A percentile compares a stretch with the other conserved stretches of the same genome.
Evolutionary conservation across 228 moss, liverwort and hornwort species (phyloP).

Genomic region (Sphagnum magellanicum): DNA sequence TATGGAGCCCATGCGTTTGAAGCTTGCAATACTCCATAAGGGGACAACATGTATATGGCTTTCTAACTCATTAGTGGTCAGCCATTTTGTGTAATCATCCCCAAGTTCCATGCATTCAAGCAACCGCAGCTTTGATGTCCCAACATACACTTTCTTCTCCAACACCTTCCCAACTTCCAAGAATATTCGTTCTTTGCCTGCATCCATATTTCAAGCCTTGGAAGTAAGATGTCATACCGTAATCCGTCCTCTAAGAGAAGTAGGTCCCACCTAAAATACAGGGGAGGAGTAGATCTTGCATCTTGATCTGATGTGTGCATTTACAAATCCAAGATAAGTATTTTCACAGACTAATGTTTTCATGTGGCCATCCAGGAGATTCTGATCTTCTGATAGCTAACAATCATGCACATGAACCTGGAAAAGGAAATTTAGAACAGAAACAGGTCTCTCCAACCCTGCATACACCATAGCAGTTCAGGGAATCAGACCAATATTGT

Average conservation of each 20-base stretch:
- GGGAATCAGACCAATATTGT: conserved; percentile 64
- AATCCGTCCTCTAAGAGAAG: too few species aligned
- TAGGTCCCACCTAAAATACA: too few species aligned
- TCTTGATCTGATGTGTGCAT: too few species aligned
- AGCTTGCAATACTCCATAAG: conserved; percentile 93
- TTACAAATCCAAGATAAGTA: too few species aligned
- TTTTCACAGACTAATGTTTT: too few species aligned
- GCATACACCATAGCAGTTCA: not conserved
- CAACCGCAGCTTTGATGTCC: conserved; percentile 69
- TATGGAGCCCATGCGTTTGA: conserved; percentile 93
- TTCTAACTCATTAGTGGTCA: conserved; percentile 74
- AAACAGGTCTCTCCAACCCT: too few species aligned
- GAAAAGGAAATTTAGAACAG: too few species aligned
- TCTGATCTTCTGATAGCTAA: too few species aligned
- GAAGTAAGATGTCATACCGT: too few species aligned
- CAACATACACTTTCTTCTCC: conserved; percentile 81
- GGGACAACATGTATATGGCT: conserved; percentile 98
- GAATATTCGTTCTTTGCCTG: conserved; percentile 92
- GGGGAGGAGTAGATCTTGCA: too few species aligned
- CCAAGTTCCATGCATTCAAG: conserved; percentile 80
- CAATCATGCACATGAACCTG: too few species aligned
- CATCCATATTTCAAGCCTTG: not conserved
- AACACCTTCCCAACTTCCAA: conserved; percentile 87
- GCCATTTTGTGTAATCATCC: conserved; percentile 74
- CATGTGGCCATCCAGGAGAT: too few species aligned